These are phyloP conservation scores for Cladobotryum protrusum DNA, from an alignment of 2,329 filamentous ascomycete genomes.

Conservation along the genomic window DNA sequence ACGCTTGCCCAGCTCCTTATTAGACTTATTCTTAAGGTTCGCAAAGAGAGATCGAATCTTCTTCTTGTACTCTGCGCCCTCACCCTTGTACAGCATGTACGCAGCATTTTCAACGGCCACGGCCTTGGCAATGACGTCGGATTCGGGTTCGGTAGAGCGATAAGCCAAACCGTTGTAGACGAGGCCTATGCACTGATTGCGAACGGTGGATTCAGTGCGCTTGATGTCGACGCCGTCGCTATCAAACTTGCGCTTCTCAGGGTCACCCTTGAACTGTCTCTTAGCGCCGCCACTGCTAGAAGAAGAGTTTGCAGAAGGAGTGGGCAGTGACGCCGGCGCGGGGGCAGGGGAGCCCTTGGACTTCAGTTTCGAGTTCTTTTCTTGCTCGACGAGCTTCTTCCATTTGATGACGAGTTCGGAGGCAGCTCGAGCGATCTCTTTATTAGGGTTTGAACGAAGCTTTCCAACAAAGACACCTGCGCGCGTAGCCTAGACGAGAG, in stretches of 20 bases:
- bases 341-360: slow-evolving; percentile 26
- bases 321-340: slow-evolving; percentile 44
- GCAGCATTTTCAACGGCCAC: slow-evolving; percentile 81
- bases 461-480: slow-evolving; percentile 88
- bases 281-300: slow-evolving; percentile 31
- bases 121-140: slow-evolving; percentile 64
- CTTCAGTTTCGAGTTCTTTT: slow-evolving; percentile 45
- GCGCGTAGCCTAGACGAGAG: slow-evolving; percentile 59
- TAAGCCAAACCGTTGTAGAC: slow-evolving; percentile 85
- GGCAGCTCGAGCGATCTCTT: slow-evolving; percentile 71
- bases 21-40: slow-evolving; percentile 90
- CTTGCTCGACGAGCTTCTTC: slow-evolving; percentile 69
- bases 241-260: slow-evolving; percentile 75
- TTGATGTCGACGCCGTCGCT: slow-evolving; percentile 74
- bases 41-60: slow-evolving; percentile 92
- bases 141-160: slow-evolving; percentile 63
- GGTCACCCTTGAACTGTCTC: slow-evolving; percentile 54
- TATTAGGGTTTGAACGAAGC: slow-evolving; percentile 68
- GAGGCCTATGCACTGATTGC: slow-evolving; percentile 82
- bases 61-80: slow-evolving; percentile 68
- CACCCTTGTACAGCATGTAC: slow-evolving; percentile 61
- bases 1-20: slow-evolving; percentile 66
- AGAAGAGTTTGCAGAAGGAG: slow-evolving; percentile 46
- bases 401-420: slow-evolving; percentile 81
- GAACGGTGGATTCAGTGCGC: slow-evolving; percentile 65